Base-by-base conservation (phyloP, 805 yeast genomes). In the Saturnispora diversa region DNA sequence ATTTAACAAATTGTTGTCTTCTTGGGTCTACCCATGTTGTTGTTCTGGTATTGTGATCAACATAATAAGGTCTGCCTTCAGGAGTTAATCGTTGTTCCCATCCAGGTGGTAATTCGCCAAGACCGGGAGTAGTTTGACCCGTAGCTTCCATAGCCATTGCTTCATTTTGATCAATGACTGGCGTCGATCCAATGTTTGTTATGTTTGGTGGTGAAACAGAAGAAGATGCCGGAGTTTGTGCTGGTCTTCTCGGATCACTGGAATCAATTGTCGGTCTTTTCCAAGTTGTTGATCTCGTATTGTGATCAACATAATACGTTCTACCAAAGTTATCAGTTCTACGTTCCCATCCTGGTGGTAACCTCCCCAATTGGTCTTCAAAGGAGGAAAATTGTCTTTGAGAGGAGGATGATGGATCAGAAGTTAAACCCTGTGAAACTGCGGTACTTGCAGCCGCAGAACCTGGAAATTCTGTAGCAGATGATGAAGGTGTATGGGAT, bases 21-120 rank as follows among this genome's bases (percentile, higher is more conserved):
- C 99, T 77, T 50, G 99, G 99, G 63, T 92, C 99, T 35, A 92
- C 99, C 99, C 99, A 92, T 10, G 99, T 92, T 3, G 99, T 92
- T 1, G 99, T 92, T 62, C 99, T 76, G n/a, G 98, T 92, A 63
- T 92, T 92, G 66, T 92, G 99, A 63, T 92, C 99, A 36, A 92
- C 98, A 61, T 88, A 92, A 65, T 92, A 92, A 6, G 97, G 94
- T 59, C 98, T 77, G 29, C 98, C 99, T 64, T 92, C 98, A 21
- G 95, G 95, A 6, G 99, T 92, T 54, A 84, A 83, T 49, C 99
- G 72, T 66, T 90, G 97, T 65, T 92, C 99, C 99, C 99, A 92
- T 30, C 98, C 99, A 9, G 95, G 77, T 7, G 99, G 99, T 48
- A 92, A 70, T 65, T 92, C 98, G 22, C 98, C 98, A 32, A 94